Evolutionary conservation across 2,329 filamentous ascomycete genomes (phyloP).

Genomic region (Epichloe sp.): DNA sequence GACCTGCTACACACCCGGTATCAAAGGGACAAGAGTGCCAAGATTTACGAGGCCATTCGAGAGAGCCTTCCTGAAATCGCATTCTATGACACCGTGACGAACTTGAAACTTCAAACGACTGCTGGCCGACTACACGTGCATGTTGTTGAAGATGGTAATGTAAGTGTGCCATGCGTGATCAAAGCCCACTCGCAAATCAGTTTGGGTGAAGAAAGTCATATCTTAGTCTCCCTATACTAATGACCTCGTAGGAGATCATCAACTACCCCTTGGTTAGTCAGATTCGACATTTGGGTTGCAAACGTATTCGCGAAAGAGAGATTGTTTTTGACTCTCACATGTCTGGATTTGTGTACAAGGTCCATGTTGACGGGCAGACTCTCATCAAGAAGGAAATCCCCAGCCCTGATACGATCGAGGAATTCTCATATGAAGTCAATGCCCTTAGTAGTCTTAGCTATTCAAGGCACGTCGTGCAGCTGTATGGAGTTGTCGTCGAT

Average conservation of each 20-base stretch:
- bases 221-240: conserved; percentile 5
- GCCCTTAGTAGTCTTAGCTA: conserved; percentile 67
- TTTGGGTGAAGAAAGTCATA: not conserved
- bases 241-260: conserved; percentile 57
- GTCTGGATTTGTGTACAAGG: conserved; percentile 95
- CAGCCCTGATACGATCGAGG: conserved; percentile 85
- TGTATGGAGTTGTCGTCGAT: conserved; percentile 80
- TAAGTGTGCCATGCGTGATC: conserved; percentile 22
- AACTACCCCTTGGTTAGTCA: conserved; percentile 63
- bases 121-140: conserved; percentile 86
- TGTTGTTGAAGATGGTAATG: conserved; percentile 89
- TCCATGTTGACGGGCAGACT: conserved; percentile 50
- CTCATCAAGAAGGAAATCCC: conserved; percentile 98
- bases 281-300: conserved; percentile 59
- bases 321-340: conserved; percentile 83
- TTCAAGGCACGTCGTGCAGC: conserved; percentile 66
- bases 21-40: conserved; percentile 82
- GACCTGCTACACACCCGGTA: conserved; percentile 67
- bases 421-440: conserved; percentile 96
- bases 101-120: conserved; percentile 81
- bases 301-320: conserved; percentile 55
- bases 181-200: not conserved
- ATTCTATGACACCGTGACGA: conserved; percentile 92
- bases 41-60: conserved; percentile 88
- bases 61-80: conserved; percentile 88